Conservation (phyloP, 768 basidiomycete species). For the Amanita inopinata region DNA sequence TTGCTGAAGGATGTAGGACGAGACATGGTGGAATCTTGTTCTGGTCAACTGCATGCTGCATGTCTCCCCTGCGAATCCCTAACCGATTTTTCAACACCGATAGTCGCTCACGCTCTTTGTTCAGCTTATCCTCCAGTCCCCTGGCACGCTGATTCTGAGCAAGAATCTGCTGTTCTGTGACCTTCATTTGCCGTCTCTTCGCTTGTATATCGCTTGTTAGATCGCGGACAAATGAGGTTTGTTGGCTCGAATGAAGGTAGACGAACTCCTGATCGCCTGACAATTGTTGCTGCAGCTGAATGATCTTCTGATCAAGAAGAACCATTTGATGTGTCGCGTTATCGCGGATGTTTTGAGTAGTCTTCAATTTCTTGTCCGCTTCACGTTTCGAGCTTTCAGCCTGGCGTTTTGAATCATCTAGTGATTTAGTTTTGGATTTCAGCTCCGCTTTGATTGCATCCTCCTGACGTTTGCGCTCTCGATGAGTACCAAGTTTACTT, state of each 20-base stretch:
- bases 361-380: slow-evolving; percentile 79
- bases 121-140: slow-evolving; percentile 65
- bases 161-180: slow-evolving; percentile 57
- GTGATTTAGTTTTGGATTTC: slow-evolving; percentile 70
- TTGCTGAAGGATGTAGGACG: too few species aligned
- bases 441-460: slow-evolving; percentile 70
- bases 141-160: slow-evolving; percentile 56
- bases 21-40: too few species aligned
- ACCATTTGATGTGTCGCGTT: slow-evolving; percentile 49
- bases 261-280: slow-evolving; percentile 46
- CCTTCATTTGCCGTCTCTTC: slow-evolving; percentile 51
- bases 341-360: slow-evolving; percentile 55
- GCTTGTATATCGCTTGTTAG: slow-evolving; percentile 40
- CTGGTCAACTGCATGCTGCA: neutral
- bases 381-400: slow-evolving; percentile 78
- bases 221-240: slow-evolving; percentile 45
- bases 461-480: slow-evolving; percentile 73
- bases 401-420: slow-evolving; percentile 80
- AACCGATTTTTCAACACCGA: slow-evolving; percentile 37
- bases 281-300: slow-evolving; percentile 41
- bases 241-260: slow-evolving; percentile 30
- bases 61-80: neutral
- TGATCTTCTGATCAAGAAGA: slow-evolving; percentile 53
- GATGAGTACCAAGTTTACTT: slow-evolving; percentile 59
- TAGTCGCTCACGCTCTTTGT: slow-evolving; percentile 52